A percentile compares a stretch with the other conserved stretches of the same genome.
Conservation (phyloP, 2,329 filamentous ascomycete species). For the Apiospora rasikravindrae region DNA sequence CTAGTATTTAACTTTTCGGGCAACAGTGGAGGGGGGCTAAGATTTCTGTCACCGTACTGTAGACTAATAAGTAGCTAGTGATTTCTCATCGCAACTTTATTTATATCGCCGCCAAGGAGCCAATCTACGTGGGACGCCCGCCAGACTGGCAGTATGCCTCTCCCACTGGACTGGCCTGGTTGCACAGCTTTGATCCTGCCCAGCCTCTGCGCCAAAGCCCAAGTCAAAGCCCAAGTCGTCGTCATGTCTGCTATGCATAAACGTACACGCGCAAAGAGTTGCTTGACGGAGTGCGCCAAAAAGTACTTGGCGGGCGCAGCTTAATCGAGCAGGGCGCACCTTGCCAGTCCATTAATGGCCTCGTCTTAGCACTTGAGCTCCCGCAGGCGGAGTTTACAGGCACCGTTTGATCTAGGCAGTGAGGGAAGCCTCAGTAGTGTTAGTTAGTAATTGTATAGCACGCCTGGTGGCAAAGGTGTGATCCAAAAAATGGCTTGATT, state of each 20-base stretch:
- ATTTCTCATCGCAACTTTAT: neutral
- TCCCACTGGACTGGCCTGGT: neutral
- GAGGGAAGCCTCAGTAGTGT: too few relatives aligned
- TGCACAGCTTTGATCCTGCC: neutral
- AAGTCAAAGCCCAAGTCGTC: neutral
- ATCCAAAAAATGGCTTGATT: conserved; percentile 2
- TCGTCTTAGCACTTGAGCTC: neutral
- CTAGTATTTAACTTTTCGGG: too few relatives aligned
- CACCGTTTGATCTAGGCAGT: neutral
- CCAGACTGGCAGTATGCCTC: neutral
- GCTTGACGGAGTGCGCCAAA: neutral
- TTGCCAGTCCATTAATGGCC: neutral
- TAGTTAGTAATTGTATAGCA: neutral
- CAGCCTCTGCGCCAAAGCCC: neutral
- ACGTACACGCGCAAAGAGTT: neutral
- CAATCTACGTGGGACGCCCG: neutral
- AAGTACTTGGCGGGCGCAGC: neutral
- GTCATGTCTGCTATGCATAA: neutral
- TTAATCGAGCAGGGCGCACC: neutral
- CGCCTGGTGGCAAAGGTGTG: neutral
- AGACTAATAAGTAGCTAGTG: neutral
- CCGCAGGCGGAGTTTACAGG: neutral
- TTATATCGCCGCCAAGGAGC: neutral
- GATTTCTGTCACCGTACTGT: too few relatives aligned
- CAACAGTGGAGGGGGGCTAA: too few relatives aligned